A percentile compares a stretch with the other conserved stretches of the same genome.
Conservation (phyloP, 345 rosid genomes). For the Arabis alpina region DNA sequence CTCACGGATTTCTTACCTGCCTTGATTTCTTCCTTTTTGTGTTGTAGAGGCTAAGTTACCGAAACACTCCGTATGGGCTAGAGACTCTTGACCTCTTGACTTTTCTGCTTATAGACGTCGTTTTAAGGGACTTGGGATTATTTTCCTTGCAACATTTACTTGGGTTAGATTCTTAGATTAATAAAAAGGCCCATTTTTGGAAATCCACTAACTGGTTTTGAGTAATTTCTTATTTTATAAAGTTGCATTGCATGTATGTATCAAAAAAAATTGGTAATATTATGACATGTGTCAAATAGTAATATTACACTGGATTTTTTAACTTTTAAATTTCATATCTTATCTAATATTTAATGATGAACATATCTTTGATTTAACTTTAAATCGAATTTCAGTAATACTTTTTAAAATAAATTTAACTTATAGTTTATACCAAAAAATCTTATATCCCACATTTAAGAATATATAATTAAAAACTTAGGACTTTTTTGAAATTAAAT, state of each 20-base stretch:
- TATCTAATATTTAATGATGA: neutral
- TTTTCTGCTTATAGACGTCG: conserved; percentile 2
- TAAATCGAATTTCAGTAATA: neutral
- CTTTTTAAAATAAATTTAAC: no score
- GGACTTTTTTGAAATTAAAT: no score
- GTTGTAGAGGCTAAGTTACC: conserved; percentile 41
- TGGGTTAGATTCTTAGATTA: no score
- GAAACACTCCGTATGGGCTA: conserved; percentile 22
- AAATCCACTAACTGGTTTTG: conserved; percentile 4
- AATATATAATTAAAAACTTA: no score
- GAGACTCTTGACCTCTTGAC: conserved; percentile 34
- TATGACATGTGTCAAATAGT: conserved; percentile 1
- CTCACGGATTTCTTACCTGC: conserved; percentile 45
- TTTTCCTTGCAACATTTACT: neutral
- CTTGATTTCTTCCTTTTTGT: conserved; percentile 35
- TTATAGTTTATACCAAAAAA: neutral
- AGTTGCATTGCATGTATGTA: neutral
- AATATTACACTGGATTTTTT: neutral
- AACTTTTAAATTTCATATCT: neutral
- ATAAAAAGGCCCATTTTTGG: conserved; percentile 9
- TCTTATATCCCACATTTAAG: no score
- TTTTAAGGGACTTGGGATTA: neutral
- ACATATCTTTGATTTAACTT: neutral
- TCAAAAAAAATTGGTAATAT: neutral
- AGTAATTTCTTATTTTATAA: neutral